phyloP scores from a whole-genome alignment of 805 yeast species.

The Suhomyces xylopsoci region DNA sequence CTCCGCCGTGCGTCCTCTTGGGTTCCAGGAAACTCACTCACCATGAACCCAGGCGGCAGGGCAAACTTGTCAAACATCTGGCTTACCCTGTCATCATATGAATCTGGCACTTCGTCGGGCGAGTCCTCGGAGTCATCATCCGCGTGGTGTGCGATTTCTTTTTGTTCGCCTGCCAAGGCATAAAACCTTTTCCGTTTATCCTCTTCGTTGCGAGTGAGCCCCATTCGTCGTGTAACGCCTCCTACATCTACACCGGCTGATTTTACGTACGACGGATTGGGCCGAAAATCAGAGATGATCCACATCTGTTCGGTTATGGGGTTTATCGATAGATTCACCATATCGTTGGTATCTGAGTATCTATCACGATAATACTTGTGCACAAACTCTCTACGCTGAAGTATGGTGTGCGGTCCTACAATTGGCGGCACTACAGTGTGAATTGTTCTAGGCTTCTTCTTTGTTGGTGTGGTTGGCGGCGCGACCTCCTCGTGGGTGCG shows the following conservation, averaged over 20 bases:
- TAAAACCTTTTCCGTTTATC: conserved; percentile 13
- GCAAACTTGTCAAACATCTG: conserved; percentile 37
- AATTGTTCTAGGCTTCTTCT: not conserved
- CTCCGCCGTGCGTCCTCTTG: conserved; percentile 27
- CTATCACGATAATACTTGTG: conserved; percentile 22
- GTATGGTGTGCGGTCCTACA: conserved; percentile 19
- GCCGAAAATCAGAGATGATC: conserved; percentile 36
- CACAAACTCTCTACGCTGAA: conserved; percentile 31
- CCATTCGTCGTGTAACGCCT: conserved; percentile 12
- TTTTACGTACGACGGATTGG: conserved; percentile 21
- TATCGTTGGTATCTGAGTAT: conserved; percentile 14
- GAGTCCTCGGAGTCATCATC: not conserved
- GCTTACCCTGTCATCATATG: conserved; percentile 18
- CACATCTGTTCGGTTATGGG: conserved; percentile 38
- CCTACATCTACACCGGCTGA: conserved; percentile 4
- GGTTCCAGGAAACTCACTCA: conserved; percentile 34
- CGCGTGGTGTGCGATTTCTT: not conserved
- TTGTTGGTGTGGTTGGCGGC: not conserved
- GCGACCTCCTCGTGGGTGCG: not conserved
- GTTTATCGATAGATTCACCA: conserved; percentile 25
- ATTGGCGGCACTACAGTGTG: not conserved
- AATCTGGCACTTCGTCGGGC: not conserved
- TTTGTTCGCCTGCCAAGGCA: conserved; percentile 3
- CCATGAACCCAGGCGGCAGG: conserved; percentile 41
- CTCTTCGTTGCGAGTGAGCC: conserved; percentile 15